phyloP scores from a whole-genome alignment of 495 filamentous ascomycete species.

The Neurospora terricola region DNA sequence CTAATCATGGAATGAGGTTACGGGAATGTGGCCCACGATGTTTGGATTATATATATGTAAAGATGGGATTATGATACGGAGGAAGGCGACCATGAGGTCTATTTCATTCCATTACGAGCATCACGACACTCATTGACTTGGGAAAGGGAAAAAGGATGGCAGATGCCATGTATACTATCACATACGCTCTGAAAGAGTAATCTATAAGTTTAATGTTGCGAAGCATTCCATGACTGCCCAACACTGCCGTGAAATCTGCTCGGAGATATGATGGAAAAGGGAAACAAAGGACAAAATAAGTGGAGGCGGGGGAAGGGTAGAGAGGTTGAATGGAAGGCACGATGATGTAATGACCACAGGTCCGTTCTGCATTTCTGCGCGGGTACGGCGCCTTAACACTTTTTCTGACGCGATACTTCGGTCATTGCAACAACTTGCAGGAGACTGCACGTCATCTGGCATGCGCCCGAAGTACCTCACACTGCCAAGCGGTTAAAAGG shows the following conservation, averaged over 20 bases:
- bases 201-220: background rate
- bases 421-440: background rate
- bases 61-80: background rate
- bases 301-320: background rate
- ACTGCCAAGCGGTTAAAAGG: background rate
- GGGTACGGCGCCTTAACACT: background rate
- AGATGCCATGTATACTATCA: background rate
- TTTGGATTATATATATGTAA: background rate
- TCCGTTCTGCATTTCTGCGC: background rate
- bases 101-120: background rate
- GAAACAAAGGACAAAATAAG: background rate
- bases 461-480: background rate
- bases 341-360: conserved; percentile 1
- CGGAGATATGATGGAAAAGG: background rate
- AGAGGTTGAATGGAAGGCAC: background rate
- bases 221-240: background rate
- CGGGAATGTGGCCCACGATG: background rate
- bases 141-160: background rate
- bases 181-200: background rate
- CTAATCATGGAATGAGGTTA: background rate
- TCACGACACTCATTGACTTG: background rate
- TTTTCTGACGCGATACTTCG: background rate
- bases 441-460: background rate
- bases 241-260: background rate
- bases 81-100: background rate